Conservation (phyloP, 306 rosid genomes). For the Castanea sativa region DNA sequence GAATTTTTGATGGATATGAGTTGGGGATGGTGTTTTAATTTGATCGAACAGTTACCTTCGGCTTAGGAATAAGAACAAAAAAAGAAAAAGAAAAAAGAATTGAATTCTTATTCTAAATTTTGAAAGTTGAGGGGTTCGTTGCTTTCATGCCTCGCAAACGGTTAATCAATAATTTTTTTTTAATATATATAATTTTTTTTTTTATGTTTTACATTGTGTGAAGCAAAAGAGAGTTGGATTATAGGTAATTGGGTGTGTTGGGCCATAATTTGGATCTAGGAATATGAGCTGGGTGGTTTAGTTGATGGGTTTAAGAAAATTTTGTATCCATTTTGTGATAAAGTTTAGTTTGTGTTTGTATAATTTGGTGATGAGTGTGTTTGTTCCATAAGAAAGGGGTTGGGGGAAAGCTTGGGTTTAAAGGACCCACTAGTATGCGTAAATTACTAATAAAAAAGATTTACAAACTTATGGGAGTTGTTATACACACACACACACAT, state of each 20-base stretch:
- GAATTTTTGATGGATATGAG: not conserved
- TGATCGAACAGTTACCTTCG: conserved; percentile 17
- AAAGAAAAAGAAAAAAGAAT: not conserved
- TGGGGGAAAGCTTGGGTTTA: not conserved
- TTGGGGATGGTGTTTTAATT: conserved; percentile 7
- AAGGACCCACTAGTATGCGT: too few relatives aligned
- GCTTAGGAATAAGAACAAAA: not conserved
- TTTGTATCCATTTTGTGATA: not conserved
- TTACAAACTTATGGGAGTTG: too few relatives aligned
- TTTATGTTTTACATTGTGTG: not conserved
- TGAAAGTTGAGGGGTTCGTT: not conserved
- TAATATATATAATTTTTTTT: not conserved
- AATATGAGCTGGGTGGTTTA: not conserved
- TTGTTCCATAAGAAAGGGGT: not conserved
- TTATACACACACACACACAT: too few relatives aligned
- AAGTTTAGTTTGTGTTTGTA: not conserved
- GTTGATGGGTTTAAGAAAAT: not conserved
- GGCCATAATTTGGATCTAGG: not conserved
- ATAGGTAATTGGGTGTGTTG: not conserved
- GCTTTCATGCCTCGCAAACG: not conserved
- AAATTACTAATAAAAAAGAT: too few relatives aligned
- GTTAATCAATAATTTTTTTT: not conserved
- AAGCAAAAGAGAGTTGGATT: not conserved
- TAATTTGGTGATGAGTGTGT: not conserved
- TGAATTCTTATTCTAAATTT: not conserved